Percentiles rank a stretch among this genome's conserved stretches.
Evolutionary conservation across 2,329 filamentous ascomycete genomes (phyloP).

Genomic region (Fonsecaea pugnacius): DNA sequence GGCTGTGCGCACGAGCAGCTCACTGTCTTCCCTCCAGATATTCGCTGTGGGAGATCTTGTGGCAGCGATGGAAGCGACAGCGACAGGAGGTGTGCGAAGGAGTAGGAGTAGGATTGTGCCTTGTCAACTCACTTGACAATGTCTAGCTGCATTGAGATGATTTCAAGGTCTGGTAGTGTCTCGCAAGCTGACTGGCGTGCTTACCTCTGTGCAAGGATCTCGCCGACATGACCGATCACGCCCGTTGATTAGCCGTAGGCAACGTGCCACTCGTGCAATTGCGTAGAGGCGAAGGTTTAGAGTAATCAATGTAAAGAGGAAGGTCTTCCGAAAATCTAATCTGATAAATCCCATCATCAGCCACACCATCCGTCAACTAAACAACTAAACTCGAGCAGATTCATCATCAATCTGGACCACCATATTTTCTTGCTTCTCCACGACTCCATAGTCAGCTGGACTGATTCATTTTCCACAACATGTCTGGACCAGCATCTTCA

Average conservation of each 20-base stretch:
- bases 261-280: neutral
- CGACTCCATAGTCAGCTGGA: constrained; percentile 25
- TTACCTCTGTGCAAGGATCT: constrained; percentile 7
- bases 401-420: neutral
- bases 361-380: neutral
- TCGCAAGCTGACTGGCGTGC: constrained; percentile 18
- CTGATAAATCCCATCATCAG: constrained; percentile 16
- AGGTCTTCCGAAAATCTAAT: constrained; percentile 24
- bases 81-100: neutral
- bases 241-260: neutral
- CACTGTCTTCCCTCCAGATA: neutral
- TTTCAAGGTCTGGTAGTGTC: constrained; percentile 1
- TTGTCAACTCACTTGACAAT: neutral
- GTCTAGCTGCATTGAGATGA: constrained; percentile 14
- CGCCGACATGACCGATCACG: neutral
- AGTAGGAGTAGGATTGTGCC: neutral
- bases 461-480: constrained; percentile 43
- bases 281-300: neutral
- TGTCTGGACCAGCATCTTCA: constrained; percentile 69
- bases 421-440: neutral
- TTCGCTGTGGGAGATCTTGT: neutral
- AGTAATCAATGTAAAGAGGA: neutral
- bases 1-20: constrained; percentile 1
- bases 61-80: neutral
- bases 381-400: neutral